Base-by-base conservation (phyloP, 345 rosid genomes). In the Eucalyptus cloeziana region DNA sequence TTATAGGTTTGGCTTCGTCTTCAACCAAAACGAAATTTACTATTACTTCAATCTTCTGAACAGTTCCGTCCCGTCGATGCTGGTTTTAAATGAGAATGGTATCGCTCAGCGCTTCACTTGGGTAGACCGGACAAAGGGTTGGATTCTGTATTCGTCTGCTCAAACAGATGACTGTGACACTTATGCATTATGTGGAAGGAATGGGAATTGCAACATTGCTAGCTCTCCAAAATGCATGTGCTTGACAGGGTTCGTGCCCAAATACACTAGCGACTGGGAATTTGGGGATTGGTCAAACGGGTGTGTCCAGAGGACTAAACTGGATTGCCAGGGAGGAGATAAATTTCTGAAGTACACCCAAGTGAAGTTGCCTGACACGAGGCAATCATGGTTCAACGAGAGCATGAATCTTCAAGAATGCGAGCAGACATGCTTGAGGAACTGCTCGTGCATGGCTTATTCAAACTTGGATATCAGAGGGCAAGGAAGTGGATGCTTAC, bases 161-260 rank as follows among this genome's bases (percentile, higher is more conserved):
- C 94, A 94, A 13, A 90, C 89, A 76, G 95, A 94, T 69, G 88
- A 88, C 45, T 94, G 95, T 52, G 94, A 94, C 89, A 16, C 85
- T 4, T 93, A 90, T 30, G 44, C 76, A 3, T 87, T 64, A 13
- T 94, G 94, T 37, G 95, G 95, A 15, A 51, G 92, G 0, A 86
- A 90, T 86, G 94, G 95, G 6, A 45, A 87, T 4, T 94, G 95
- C 13, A 86, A 89, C 85, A 86, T 89, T n/a, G 89, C 76, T 49
- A 91, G 88, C 4, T 88, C 87, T 9, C 93, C 94, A 17, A 90
- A 85, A 21, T 91, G 94, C 47, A 56, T 54, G 52, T 91, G 92
- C 62, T 43, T 88, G 45, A 86, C 51, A 24, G 91, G 90, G 25
- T 91, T 91, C 56, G 58, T 21, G 44, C 90, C 93, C 27, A 88